Evolutionary conservation across 768 basidiomycete species (phyloP), one percentile per base, ranked within the genome.

Genomic region (Suillus cothurnatus): DNA sequence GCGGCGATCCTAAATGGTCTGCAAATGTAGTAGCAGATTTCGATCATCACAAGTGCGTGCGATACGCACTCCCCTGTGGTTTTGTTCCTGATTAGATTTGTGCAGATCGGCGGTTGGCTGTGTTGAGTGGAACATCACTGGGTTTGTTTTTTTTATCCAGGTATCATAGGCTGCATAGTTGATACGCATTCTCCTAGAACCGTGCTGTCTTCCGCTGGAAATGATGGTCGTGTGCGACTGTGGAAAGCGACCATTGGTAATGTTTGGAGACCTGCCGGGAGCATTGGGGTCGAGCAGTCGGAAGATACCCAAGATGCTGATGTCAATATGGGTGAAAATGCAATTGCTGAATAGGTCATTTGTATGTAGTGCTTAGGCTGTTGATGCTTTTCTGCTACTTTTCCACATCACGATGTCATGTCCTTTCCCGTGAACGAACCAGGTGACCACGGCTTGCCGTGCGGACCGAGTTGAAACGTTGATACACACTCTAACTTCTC

Each of bases 91-190:
- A 55, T 72, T 52, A 4, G 23, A 67, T 36, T 9, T 11, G 56
- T 67, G 26, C 66, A 92, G 91, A 67, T 88, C 90, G 0, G 84
- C 89, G 4, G 86, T 96, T 12, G 90, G 90, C 3, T 84, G 90
- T 69, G 95, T 99, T 0, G 95, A 96, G 74, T 98, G 97, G 94
- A 97, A 97, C 73, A 88, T 95, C 58, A 92, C 90, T 39, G 92
- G 92, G 91, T 93, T 77, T 70, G 66, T 45, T 36, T 15, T 36
- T 49, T 39, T 39, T 43, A 28, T 45, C 61, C 36, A 17, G n/a
- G n/a, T 38, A 58, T 17, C 26, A 23, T 45, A 58, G 55, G 62
- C 39, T 53, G 43, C 53, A 58, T 26, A 59, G 45, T 50, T 69
- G 12, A 66, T 41, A 34, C 21, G 36, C n/a, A 26, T 31, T 31